Evolutionary conservation across 345 rosid genomes (phyloP).

Genomic region (Barbarea vulgaris): DNA sequence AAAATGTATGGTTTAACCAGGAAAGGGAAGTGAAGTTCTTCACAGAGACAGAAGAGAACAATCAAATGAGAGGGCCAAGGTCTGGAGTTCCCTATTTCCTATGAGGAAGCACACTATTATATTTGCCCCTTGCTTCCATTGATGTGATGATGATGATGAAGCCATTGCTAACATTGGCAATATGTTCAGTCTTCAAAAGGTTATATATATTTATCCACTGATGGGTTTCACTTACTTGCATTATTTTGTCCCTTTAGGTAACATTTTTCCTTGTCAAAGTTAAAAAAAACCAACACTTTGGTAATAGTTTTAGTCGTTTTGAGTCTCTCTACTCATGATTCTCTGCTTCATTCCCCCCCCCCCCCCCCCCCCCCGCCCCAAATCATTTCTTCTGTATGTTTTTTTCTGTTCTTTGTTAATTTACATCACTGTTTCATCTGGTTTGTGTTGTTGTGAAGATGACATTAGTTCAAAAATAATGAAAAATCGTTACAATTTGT

Average conservation of each 20-base stretch:
- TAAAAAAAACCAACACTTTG: constrained; percentile 16
- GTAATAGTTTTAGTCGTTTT: constrained; percentile 31
- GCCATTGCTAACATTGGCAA: constrained; percentile 41
- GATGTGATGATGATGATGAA: constrained; percentile 34
- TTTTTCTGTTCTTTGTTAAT: background rate
- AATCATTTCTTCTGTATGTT: constrained; percentile 17
- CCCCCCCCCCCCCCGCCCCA: no score
- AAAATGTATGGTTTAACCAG: constrained; percentile 40
- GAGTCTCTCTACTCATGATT: constrained; percentile 13
- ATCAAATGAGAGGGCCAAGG: constrained; percentile 99
- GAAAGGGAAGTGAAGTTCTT: constrained; percentile 98
- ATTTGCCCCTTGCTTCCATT: background rate
- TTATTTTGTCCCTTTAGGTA: constrained; percentile 33
- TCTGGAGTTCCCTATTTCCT: constrained; percentile 97
- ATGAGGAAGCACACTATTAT: constrained; percentile 38
- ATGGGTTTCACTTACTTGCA: constrained; percentile 36
- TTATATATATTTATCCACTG: constrained; percentile 37
- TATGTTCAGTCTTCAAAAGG: constrained; percentile 34
- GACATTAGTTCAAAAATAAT: constrained; percentile 26
- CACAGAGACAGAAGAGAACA: constrained; percentile 98
- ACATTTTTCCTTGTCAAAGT: constrained; percentile 38
- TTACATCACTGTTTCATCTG: constrained; percentile 4
- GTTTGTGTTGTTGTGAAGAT: constrained; percentile 26
- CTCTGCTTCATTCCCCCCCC: background rate
- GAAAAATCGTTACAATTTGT: no score